Evolutionary conservation across 805 yeast genomes (phyloP).

Genomic region (Metschnikowia picachoensis): DNA sequence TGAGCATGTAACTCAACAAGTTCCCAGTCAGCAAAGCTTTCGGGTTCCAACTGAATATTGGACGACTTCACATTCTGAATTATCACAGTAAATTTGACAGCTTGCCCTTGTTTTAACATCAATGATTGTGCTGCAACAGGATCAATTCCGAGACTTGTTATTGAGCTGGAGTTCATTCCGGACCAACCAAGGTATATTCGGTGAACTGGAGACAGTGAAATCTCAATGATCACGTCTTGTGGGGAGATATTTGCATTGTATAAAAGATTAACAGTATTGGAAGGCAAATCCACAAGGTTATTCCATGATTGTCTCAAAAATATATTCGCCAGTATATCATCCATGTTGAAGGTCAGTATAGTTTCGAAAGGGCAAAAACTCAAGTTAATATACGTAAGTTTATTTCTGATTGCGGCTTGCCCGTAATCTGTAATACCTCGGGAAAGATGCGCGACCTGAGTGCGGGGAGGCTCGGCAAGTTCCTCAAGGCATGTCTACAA

Average conservation of each 20-base stretch:
- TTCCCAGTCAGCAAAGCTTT: slow-evolving; percentile 83
- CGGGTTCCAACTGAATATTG: slow-evolving; percentile 74
- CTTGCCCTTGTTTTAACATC: slow-evolving; percentile 41
- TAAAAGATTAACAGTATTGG: slow-evolving; percentile 41
- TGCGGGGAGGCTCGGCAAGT: slow-evolving; percentile 7
- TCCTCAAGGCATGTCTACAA: not conserved
- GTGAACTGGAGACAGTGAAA: slow-evolving; percentile 23
- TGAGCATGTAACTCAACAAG: slow-evolving; percentile 78
- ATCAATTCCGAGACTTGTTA: slow-evolving; percentile 55
- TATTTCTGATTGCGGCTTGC: not conserved
- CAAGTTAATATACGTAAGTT: not conserved
- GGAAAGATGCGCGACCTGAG: slow-evolving; percentile 2
- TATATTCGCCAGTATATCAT: slow-evolving; percentile 29
- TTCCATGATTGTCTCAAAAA: slow-evolving; percentile 36
- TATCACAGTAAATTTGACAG: slow-evolving; percentile 41
- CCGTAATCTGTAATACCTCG: not conserved
- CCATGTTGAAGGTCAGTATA: slow-evolving; percentile 23
- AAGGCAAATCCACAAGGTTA: slow-evolving; percentile 55
- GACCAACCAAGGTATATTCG: slow-evolving; percentile 61
- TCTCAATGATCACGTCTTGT: slow-evolving; percentile 56
- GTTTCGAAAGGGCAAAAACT: not conserved
- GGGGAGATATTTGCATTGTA: slow-evolving; percentile 51
- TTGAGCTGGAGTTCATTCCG: slow-evolving; percentile 43
- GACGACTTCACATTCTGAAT: slow-evolving; percentile 49
- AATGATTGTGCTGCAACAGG: slow-evolving; percentile 57